Conservation (phyloP, 164 flowering plant genomes). For the Malania oleifera region DNA sequence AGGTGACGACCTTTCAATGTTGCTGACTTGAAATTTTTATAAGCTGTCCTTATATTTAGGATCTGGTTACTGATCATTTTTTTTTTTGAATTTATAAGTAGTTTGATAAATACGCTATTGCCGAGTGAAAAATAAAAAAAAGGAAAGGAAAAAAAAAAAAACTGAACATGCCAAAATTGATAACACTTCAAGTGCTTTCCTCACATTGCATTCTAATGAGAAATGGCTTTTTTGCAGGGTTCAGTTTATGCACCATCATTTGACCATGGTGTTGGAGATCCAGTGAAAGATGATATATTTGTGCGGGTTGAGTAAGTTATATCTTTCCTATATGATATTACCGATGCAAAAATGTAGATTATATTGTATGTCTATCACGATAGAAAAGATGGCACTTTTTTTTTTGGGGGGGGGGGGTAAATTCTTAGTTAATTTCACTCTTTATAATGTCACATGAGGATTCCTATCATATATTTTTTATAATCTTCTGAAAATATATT, state of each 20-base stretch:
- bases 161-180: neutral
- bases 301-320: conserved; percentile 71
- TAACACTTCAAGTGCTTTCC: neutral
- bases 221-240: conserved; percentile 45
- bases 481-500: too few species aligned
- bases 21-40: too few species aligned
- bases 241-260: conserved; percentile 86
- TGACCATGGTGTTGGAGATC: conserved; percentile 94
- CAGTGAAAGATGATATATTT: conserved; percentile 84
- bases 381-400: too few species aligned
- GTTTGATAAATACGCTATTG: neutral
- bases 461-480: too few species aligned
- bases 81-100: neutral
- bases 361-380: too few species aligned
- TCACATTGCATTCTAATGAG: conserved; percentile 10
- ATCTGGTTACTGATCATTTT: neutral
- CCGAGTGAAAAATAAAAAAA: neutral
- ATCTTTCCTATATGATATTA: too few species aligned
- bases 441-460: too few species aligned
- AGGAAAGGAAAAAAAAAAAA: neutral
- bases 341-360: too few species aligned
- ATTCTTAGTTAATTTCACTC: too few species aligned
- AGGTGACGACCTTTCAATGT: conserved; percentile 37
- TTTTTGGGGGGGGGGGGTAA: too few species aligned
- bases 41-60: neutral